Evolutionary conservation across 805 yeast genomes (phyloP), one percentile per base, ranked within the genome.

Genomic region (Starmerella gropengiesseri): DNA sequence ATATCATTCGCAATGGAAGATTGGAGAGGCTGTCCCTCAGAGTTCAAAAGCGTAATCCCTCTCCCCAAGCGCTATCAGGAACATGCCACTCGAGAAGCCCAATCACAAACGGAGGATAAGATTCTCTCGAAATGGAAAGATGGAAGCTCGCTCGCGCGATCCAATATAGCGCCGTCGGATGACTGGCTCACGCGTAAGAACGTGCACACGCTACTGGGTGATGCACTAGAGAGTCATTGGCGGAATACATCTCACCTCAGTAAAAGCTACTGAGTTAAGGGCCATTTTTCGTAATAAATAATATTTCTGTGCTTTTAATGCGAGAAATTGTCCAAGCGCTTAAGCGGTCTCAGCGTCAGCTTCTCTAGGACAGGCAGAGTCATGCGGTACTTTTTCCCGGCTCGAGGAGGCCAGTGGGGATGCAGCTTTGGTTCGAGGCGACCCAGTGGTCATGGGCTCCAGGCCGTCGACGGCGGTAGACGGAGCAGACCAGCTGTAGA

Each of bases 401-500:
- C 30, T 27, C 13, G 14, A n/a, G 6, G 7, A 6, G 7, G 33
- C n/a, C 11, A n/a, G 7, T 19, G 38, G 29, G 11, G 38, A 25
- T 5, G 26, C 30, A 11, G 13, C 5, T 8, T 35, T 35, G 4
- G 38, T 17, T 8, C 13, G 23, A 4, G 30, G 5, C 6, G 4
- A 5, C 12, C 16, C 29, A 8, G 36, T 14, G 1, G 19, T 11
- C 4, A 13, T 27, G 12, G n/a, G 32, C 22, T 20, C 36, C n/a
- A 13, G 44, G 11, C 30, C 17, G 6, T 27, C 43, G 5, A 31
- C 20, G 8, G 41, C 50, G 9, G 52, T 39, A 5, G 50, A 36
- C 9, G 67, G 66, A 2, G 65, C 59, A n/a, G 58, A 49, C 70
- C 70, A 66, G 20, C 68, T 64, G 28, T 62, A 55, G 50, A 59